A percentile compares a stretch with the other conserved stretches of the same genome.
These are phyloP conservation scores for Saccharomycopsis guyanensis DNA, from an alignment of 805 yeast genomes.

Conservation along the genomic window DNA sequence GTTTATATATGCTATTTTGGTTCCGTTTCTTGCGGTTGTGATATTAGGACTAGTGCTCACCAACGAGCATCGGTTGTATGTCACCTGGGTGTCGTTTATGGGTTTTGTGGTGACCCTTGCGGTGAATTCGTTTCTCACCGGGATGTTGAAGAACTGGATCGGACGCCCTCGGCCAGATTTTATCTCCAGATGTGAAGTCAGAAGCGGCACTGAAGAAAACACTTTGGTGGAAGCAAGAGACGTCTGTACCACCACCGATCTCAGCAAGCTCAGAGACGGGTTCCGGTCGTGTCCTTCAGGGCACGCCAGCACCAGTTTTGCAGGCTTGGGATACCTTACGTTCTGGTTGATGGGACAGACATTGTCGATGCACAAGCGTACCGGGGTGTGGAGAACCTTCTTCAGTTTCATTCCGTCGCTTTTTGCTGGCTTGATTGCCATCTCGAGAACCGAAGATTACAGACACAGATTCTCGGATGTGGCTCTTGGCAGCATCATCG, in stretches of 20 bases:
- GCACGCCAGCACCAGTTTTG: slow-evolving; percentile 64
- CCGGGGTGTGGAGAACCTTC: slow-evolving; percentile 60
- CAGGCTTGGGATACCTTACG: slow-evolving; percentile 58
- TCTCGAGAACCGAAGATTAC: slow-evolving; percentile 84
- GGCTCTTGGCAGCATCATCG: slow-evolving; percentile 64
- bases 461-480: slow-evolving; percentile 91
- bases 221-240: slow-evolving; percentile 44
- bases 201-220: slow-evolving; percentile 46
- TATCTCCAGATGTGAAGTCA: slow-evolving; percentile 74
- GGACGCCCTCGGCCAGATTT: slow-evolving; percentile 94
- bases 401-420: slow-evolving; percentile 48
- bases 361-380: slow-evolving; percentile 36
- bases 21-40: slow-evolving; percentile 40
- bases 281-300: slow-evolving; percentile 81
- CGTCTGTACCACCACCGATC: slow-evolving; percentile 29
- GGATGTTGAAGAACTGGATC: slow-evolving; percentile 73
- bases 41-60: slow-evolving; percentile 28
- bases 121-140: slow-evolving; percentile 58
- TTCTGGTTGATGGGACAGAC: slow-evolving; percentile 68
- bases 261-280: slow-evolving; percentile 44
- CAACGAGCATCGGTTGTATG: slow-evolving; percentile 23
- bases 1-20: slow-evolving; percentile 42
- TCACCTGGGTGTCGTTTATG: slow-evolving; percentile 46
- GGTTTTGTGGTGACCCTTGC: slow-evolving; percentile 59
- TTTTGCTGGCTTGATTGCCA: slow-evolving; percentile 70